A percentile compares a stretch with the other conserved stretches of the same genome.
phyloP scores from a whole-genome alignment of 148 eudicot species.

The Rhododendron vialii region DNA sequence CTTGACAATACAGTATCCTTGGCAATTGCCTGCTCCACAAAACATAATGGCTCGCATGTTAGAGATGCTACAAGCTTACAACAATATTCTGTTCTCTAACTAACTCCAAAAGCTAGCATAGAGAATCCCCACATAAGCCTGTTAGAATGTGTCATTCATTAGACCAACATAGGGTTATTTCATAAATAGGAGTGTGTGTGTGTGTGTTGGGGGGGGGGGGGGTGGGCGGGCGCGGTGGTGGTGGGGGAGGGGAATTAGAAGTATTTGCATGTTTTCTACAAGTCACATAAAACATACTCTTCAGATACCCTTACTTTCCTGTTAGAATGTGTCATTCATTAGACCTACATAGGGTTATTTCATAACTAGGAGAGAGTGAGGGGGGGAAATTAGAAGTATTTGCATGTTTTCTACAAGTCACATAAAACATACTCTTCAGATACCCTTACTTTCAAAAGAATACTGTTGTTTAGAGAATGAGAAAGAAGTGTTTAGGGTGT shows the following conservation, averaged over 20 bases:
- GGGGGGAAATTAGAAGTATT: background rate
- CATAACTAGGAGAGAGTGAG: too few relatives aligned
- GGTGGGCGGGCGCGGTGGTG: background rate
- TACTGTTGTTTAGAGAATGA: too few relatives aligned
- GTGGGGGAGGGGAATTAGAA: background rate
- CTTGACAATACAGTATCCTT: constrained; percentile 72
- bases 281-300: background rate
- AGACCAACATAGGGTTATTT: background rate
- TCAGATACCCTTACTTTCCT: background rate
- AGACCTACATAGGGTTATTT: too few relatives aligned
- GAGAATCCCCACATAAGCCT: background rate
- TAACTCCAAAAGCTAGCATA: background rate
- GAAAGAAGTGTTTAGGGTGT: too few relatives aligned
- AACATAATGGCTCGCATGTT: background rate
- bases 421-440: background rate
- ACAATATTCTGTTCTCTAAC: background rate
- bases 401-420: background rate
- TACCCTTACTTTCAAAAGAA: background rate
- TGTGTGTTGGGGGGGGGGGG: too few relatives aligned
- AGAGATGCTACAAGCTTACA: background rate
- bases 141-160: background rate
- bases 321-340: too few relatives aligned
- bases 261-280: background rate
- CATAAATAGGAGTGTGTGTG: background rate
- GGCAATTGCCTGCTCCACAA: constrained; percentile 78